Evolutionary conservation across 495 filamentous ascomycete genomes (phyloP).

Genomic region (Bathelium albidoporum): DNA sequence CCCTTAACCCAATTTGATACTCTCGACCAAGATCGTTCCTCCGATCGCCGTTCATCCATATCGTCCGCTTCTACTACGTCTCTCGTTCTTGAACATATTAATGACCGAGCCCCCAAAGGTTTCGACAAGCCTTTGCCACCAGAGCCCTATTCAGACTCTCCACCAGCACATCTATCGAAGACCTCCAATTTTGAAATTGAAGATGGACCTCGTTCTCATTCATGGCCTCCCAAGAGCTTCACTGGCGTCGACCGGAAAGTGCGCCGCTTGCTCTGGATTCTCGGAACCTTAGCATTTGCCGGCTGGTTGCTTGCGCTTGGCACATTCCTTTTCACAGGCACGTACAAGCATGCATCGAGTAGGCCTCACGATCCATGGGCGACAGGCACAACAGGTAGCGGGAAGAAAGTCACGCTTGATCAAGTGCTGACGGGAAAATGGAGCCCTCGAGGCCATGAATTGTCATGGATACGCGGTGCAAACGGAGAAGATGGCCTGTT

Average conservation of each 20-base stretch:
- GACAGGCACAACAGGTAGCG: constrained; percentile 52
- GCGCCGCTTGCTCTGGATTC: constrained; percentile 55
- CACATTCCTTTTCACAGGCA: constrained; percentile 57
- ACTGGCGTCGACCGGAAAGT: constrained; percentile 45
- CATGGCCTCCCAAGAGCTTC: constrained; percentile 31
- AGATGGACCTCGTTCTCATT: constrained; percentile 16
- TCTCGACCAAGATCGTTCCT: background rate
- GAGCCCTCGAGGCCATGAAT: constrained; percentile 54
- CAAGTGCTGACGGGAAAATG: constrained; percentile 68
- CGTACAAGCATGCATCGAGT: constrained; percentile 51
- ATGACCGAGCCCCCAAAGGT: constrained; percentile 26
- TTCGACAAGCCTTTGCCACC: constrained; percentile 18
- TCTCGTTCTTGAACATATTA: constrained; percentile 63
- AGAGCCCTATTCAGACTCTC: constrained; percentile 24
- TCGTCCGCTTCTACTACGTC: constrained; percentile 69
- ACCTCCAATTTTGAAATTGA: constrained; percentile 38
- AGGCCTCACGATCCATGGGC: constrained; percentile 58
- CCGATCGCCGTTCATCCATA: constrained; percentile 31
- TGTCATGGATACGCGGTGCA: constrained; percentile 81
- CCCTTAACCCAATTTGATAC: background rate
- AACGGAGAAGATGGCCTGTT: constrained; percentile 79
- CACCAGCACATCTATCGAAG: constrained; percentile 32
- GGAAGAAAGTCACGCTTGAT: constrained; percentile 70
- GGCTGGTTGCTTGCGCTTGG: constrained; percentile 73
- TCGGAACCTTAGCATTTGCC: constrained; percentile 55